Conservation (phyloP, 2,329 filamentous ascomycete species). For the Penicillium sclerotiorum region DNA sequence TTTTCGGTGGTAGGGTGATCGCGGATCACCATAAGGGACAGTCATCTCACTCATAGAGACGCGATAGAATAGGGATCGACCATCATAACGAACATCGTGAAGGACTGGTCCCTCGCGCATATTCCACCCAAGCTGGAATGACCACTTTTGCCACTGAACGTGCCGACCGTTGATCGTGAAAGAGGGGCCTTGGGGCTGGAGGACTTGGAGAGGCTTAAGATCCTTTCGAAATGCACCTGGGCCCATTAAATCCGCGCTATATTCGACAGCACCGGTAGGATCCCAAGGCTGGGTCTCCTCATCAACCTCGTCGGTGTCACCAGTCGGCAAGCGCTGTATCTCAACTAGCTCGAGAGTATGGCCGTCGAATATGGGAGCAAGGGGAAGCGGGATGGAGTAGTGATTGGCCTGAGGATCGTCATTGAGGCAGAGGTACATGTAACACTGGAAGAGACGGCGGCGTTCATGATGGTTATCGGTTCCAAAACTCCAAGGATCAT, state of each 20-base stretch:
- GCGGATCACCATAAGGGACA: constrained; percentile 68
- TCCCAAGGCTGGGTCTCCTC: background rate
- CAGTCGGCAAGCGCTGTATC: constrained; percentile 5
- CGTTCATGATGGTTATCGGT: background rate
- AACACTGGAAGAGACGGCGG: background rate
- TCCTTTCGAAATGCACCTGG: background rate
- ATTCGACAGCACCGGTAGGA: background rate
- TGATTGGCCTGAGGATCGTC: constrained; percentile 53
- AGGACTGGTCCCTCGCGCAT: constrained; percentile 68
- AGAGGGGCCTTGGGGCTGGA: background rate
- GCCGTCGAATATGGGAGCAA: constrained; percentile 59
- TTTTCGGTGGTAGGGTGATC: constrained; percentile 68
- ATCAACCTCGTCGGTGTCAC: background rate
- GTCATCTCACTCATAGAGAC: constrained; percentile 66
- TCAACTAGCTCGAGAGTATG: constrained; percentile 48
- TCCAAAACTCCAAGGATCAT: background rate
- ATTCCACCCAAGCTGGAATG: constrained; percentile 69
- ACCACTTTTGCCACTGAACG: constrained; percentile 68
- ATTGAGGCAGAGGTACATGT: background rate
- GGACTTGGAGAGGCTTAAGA: background rate
- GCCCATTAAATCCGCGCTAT: background rate
- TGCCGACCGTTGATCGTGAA: constrained; percentile 58
- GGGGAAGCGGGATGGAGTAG: constrained; percentile 57
- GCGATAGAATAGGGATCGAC: constrained; percentile 64
- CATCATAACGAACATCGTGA: constrained; percentile 67